Base-by-base conservation (phyloP, 345 rosid genomes). In the Crucihimalaya himalaica region DNA sequence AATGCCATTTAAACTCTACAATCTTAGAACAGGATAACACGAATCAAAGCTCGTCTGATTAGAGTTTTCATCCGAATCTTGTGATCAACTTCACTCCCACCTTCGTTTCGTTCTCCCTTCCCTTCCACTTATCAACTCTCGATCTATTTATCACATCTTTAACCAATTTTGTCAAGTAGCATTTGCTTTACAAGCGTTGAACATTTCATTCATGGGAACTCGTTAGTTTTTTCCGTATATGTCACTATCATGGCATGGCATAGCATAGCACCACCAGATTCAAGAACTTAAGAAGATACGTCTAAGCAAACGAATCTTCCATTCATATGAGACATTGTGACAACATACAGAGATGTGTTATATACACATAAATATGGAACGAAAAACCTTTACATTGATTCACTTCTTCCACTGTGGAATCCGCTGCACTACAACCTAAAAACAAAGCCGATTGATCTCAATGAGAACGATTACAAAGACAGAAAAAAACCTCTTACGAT, bases 371-470 rank as follows among this genome's bases (percentile, higher is more conserved):
- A 56, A 23, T 48, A 23, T 48, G 46, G 45, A 15, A 35, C 43
- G 8, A 55, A 20, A 55, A 70, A 51, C 12, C 68, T 68, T 45
- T 29, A 29, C 39, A 12, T 50, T 16, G 29, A 16, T 48, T 86
- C 79, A 89, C 78, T 93, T 89, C 85, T 87, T 93, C 97, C 98
- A 84, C 53, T 93, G 98, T 16, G 97, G 98, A 50, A 93, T 64
- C 81, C 91, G 84, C 73, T 86, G 96, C 46, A 90, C 92, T 16
- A 87, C 91, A 75, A 90, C 93, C 96, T 90, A 77, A 39, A 76
- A 65, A 37, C 68, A 59, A 61, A 29, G 31, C 10, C 13, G 13
- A 53, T 13, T 51, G 1, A 25, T 59, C 28, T 63, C 50, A 54
- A 63, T 70, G 66, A 76, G 70, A 68, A 74, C 15, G 6, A 58